Evolutionary conservation across 2,329 filamentous ascomycete genomes (phyloP), one percentile per base, ranked within the genome.

Genomic region (Nothopassalora personata): DNA sequence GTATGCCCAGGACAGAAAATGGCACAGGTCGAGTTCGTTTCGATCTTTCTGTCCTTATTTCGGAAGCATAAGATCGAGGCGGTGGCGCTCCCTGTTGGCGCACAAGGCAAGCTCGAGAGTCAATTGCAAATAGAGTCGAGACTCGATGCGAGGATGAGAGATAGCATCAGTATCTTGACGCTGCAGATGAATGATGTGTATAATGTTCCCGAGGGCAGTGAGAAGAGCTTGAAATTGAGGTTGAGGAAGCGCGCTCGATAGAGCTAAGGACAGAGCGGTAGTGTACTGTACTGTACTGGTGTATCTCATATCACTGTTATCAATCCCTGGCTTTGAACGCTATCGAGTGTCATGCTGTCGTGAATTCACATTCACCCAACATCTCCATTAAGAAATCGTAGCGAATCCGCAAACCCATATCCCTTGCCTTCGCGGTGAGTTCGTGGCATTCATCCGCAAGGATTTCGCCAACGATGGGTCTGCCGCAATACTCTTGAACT

Each of bases 361-460:
- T 34, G 1, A 11, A 34, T 9, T 58, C 45, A 66, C 11, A n/a
- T n/a, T 77, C 79, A 72, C n/a, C n/a, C n/a, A 84, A 84, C 0
- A 84, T 80, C 64, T 84, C 82, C 57, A 82, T 81, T 76, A 82
- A 80, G 55, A 84, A 84, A 55, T 81, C 74, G 68, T 84, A 84
- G 66, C 82, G 74, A 33, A 85, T 75, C 65, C 77, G 79, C 52
- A 76, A 78, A 15, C 77, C 79, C 62, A 83, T 81, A n/a, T 77
- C 71, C 31, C 80, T 73, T 0, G 79, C 81, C 61, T 80, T 76
- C 1, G 78, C 73, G 9, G 79, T 83, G 64, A 84, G 67, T 60
- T 76, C 71, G 5, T 76, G 71, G 59, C 82, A 84, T 62, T 79
- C 76, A 71, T 85, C 82, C 9, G 81, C 80, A 62, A 84, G 63